A percentile compares a stretch with the other conserved stretches of the same genome.
phyloP scores from a whole-genome alignment of 257 asterid genomes.

The Paraleonurus japonicus region DNA sequence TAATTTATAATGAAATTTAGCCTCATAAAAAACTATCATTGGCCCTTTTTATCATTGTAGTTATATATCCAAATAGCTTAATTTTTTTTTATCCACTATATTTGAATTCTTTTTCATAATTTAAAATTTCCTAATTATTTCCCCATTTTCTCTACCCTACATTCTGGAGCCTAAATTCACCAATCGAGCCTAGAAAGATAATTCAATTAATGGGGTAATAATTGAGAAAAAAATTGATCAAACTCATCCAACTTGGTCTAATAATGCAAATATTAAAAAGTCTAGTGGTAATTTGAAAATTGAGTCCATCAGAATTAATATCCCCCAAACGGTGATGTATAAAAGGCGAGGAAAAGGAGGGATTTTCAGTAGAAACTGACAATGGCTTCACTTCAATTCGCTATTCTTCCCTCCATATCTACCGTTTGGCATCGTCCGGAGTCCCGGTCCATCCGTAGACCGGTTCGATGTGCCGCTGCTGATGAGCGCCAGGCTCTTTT shows the following conservation, averaged over 20 bases:
- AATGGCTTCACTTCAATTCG: conserved; percentile 43
- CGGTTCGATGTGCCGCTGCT: conserved; percentile 46
- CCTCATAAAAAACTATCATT: too few relatives aligned
- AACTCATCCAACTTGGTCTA: not conserved
- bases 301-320: not conserved
- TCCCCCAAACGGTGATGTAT: not conserved
- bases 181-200: not conserved
- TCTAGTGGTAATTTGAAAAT: conserved; percentile 3
- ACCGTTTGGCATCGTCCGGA: conserved; percentile 23
- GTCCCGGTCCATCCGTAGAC: conserved; percentile 28
- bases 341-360: not conserved
- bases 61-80: not conserved
- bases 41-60: too few relatives aligned
- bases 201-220: not conserved
- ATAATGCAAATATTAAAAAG: conserved; percentile 14
- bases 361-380: not conserved
- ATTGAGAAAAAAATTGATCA: not conserved
- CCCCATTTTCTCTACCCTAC: not conserved
- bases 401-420: conserved; percentile 40
- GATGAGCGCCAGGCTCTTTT: conserved; percentile 67
- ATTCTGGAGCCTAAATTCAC: not conserved
- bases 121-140: too few relatives aligned
- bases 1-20: too few relatives aligned
- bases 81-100: too few relatives aligned
- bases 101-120: too few relatives aligned